Evolutionary conservation across 352 stramenopile species (phyloP).

Genomic region (Pythium vanterpoolii): DNA sequence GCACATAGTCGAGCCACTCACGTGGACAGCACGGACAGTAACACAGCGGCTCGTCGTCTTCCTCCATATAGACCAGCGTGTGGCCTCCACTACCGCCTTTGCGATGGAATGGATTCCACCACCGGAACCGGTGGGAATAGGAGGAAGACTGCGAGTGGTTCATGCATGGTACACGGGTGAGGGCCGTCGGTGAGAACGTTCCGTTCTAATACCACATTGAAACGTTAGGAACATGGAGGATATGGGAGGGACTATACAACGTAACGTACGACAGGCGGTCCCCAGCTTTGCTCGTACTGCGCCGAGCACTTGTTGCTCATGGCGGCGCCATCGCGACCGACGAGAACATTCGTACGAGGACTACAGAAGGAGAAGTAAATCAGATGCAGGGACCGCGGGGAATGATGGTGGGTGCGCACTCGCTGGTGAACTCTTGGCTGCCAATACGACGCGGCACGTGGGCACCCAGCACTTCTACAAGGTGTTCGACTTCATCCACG

Average conservation of each 20-base stretch:
- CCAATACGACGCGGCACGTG: constrained; percentile 45
- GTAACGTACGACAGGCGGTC: constrained; percentile 38
- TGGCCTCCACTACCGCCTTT: constrained; percentile 19
- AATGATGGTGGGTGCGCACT: no score
- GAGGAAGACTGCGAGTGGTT: neutral
- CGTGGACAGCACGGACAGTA: constrained; percentile 77
- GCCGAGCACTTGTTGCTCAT: constrained; percentile 66
- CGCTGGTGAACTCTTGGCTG: constrained; percentile 70
- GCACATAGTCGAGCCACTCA: constrained; percentile 84
- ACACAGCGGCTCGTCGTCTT: constrained; percentile 50
- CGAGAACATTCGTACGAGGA: constrained; percentile 71
- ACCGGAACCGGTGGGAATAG: constrained; percentile 12
- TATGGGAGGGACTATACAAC: neutral
- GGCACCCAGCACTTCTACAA: constrained; percentile 54
- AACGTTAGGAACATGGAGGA: neutral
- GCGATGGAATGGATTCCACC: neutral
- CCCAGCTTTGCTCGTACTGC: constrained; percentile 75
- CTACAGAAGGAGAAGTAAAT: constrained; percentile 34
- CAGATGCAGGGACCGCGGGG: no score
- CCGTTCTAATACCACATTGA: constrained; percentile 32
- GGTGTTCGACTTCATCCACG: constrained; percentile 54
- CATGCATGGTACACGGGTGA: constrained; percentile 51
- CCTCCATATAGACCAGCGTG: constrained; percentile 29
- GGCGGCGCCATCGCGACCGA: constrained; percentile 75
- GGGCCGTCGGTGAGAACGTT: constrained; percentile 44